These are phyloP conservation scores for Monosporascus sp. DNA, from an alignment of 2,329 filamentous ascomycete species.

Conservation along the genomic window DNA sequence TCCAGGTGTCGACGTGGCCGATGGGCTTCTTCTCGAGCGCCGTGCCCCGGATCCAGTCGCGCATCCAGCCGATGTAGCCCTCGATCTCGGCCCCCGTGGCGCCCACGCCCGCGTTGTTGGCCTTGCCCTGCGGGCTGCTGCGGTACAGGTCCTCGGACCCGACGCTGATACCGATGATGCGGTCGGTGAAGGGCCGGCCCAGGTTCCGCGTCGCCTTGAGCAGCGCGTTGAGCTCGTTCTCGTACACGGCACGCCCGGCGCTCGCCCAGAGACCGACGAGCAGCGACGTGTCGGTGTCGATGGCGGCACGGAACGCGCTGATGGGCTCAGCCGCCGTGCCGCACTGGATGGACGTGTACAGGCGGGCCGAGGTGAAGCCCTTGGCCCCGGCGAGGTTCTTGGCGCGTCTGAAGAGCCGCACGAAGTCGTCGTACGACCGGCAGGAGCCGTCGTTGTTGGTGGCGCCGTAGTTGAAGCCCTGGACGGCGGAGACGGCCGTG, in stretches of 20 bases:
- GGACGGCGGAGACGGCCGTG: slow-evolving; percentile 11
- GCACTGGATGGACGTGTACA: slow-evolving; percentile 32
- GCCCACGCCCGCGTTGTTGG: slow-evolving; percentile 19
- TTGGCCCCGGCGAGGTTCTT: slow-evolving; percentile 31
- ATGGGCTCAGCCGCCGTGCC: slow-evolving; percentile 23
- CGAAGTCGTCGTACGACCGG: slow-evolving; percentile 36
- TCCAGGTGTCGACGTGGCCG: slow-evolving; percentile 26
- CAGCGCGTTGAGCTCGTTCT: slow-evolving; percentile 24
- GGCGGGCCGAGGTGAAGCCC: slow-evolving; percentile 40
- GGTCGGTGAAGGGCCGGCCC: slow-evolving; percentile 19
- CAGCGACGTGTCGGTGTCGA: slow-evolving; percentile 22
- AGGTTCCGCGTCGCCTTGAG: slow-evolving; percentile 12
- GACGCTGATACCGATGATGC: slow-evolving; percentile 22
- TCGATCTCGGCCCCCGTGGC: slow-evolving; percentile 20
- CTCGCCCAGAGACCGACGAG: slow-evolving; percentile 25
- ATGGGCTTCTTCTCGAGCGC: slow-evolving; percentile 20
- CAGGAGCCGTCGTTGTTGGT: slow-evolving; percentile 32
- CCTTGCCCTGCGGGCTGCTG: slow-evolving; percentile 17
- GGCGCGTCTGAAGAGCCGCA: slow-evolving; percentile 37
- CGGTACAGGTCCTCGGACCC: slow-evolving; percentile 27
- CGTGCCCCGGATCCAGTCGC: slow-evolving; percentile 21
- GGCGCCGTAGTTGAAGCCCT: slow-evolving; percentile 43
- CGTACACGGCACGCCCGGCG: slow-evolving; percentile 15
- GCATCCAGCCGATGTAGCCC: slow-evolving; percentile 22
- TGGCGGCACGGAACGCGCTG: slow-evolving; percentile 22